Percentiles rank a stretch among this genome's conserved stretches.
These are phyloP conservation scores for Centaurea solstitialis DNA, from an alignment of 129 eudicot genomes.

Conservation along the genomic window DNA sequence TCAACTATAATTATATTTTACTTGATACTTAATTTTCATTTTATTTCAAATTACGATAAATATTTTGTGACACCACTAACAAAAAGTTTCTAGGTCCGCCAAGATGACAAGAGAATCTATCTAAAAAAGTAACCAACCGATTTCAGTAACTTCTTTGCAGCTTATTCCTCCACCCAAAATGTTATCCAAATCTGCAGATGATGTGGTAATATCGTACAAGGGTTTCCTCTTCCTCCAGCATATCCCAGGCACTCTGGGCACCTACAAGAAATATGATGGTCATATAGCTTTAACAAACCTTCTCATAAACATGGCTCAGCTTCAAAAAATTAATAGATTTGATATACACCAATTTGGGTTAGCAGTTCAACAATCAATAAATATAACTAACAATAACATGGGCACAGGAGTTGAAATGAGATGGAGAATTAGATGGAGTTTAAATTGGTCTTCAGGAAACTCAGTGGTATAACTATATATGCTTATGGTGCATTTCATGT, in stretches of 20 bases:
- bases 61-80: background rate
- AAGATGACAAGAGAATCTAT: background rate
- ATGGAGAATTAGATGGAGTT: background rate
- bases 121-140: slow-evolving; percentile 43
- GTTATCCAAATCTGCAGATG: slow-evolving; percentile 77
- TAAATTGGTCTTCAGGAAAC: background rate
- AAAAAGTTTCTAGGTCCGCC: background rate
- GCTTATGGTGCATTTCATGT: background rate
- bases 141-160: slow-evolving; percentile 93
- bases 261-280: slow-evolving; percentile 36
- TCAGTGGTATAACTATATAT: background rate
- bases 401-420: background rate
- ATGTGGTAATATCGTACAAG: slow-evolving; percentile 71
- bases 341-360: background rate
- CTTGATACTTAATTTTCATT: too few species aligned
- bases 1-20: too few species aligned
- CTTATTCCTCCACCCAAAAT: slow-evolving; percentile 89
- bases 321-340: background rate
- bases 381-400: background rate
- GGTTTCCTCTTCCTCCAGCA: slow-evolving; percentile 77
- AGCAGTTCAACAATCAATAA: background rate
- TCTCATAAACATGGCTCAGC: background rate
- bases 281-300: background rate
- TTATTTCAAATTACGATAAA: too few species aligned
- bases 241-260: slow-evolving; percentile 93